Evolutionary conservation across 2,329 filamentous ascomycete genomes (phyloP), one percentile per base, ranked within the genome.

Genomic region (Gaeumannomyces sp.): DNA sequence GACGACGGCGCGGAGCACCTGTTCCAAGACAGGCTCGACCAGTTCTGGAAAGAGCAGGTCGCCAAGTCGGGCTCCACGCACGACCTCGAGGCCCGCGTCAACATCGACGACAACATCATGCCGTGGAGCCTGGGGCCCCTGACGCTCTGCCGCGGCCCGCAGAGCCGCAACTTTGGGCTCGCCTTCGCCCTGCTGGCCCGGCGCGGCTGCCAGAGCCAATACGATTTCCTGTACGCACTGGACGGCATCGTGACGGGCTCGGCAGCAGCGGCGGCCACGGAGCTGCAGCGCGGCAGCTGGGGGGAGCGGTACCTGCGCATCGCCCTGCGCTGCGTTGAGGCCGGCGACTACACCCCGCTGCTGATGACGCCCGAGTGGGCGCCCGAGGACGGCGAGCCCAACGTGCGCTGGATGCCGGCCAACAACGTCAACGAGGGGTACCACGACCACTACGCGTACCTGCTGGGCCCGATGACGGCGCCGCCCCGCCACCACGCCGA

Each of bases 261-360:
- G 27, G 31, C 66, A 8, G n/a, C 64, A 25, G 35, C 27, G 27
- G 31, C 66, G 4, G 25, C 64, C 35, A 4, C n/a, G 61, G n/a
- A 45, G 19, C 59, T 63, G 63, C 58, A 50, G n/a, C 22, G 61
- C 14, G 64, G 67, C 61, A 53, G 64, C 16, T 31, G 60, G 35
- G 63, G 59, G 38, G 66, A 65, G n/a, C 60, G 64, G 4, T 38
- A 66, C 13, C 65, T 59, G 25, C 35, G 35, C 35, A 64, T 69
- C 27, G 67, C 68, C 33, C 62, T 38, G 2, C 45, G 27, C 2
- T 68, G 67, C 33, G 19, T 70, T 28, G 57, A 59, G 25, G 60
- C 61, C 1, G 64, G 67, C 27, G 69, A 70, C 53, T 67, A 66
- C 62, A 69, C 67, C 45, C 67, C 68, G 14, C 58, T 69, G 3